Evolutionary conservation across 345 rosid genomes (phyloP), one percentile per base, ranked within the genome.

Genomic region (Brassica incana): DNA sequence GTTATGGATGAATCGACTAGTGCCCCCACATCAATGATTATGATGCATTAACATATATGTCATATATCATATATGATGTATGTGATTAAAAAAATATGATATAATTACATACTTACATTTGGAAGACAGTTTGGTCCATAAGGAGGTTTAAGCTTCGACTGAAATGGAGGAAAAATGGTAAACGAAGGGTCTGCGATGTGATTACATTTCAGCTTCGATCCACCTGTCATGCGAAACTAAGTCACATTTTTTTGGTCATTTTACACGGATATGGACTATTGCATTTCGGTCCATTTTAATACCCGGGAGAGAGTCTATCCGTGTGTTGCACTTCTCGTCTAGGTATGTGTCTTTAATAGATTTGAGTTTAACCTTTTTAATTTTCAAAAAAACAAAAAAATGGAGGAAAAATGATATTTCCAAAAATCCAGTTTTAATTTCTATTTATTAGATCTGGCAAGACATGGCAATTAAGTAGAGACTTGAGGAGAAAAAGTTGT

Each of bases 11-110:
- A 79, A 81, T 76, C 73, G 78, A 36, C 81, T 50, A 10, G 35
- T 58, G 74, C 85, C 83, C 74, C 90, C 83, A 83, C 88, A 50
- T 65, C 87, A 86, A 87, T 87, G 74, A 87, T 87, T 85, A 78
- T 73, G 75, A 54, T 56, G 8, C 76, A 65, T 35, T 23, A 9
- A 9, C 50, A 71, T 77, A 35, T 71, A 36, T 56, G 7, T 59
- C 10, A 8, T 50, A 50, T 48, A 48, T 48, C 50, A 6, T 27
- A 71, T 77, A 33, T 71, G 50, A 40, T 59, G 6, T 61, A 74
- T 60, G 33, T 60, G 65, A 25, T 60, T 25, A 60, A 10, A 60
- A 60, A 7, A 60, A 60, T 14, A 60, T 25, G 15, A 60, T 60
- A 60, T 20, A 4, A 23, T 60, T 10, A 60, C 6, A 60, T 23